Conservation (phyloP, 768 basidiomycete genomes). For the Mycena amicta region DNA sequence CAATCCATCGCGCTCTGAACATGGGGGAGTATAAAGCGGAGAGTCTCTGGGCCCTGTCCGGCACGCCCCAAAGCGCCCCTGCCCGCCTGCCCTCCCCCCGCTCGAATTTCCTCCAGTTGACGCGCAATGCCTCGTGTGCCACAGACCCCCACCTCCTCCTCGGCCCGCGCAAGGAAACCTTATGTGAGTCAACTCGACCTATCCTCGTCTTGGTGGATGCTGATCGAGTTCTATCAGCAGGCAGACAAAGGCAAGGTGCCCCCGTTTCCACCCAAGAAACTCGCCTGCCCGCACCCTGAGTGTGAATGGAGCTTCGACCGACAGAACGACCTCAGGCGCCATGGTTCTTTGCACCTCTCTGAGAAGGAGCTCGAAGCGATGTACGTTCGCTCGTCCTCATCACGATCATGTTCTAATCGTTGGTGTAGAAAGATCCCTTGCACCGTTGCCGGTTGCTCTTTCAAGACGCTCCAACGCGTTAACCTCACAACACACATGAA, state of each 20-base stretch:
- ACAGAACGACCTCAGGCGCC: background rate
- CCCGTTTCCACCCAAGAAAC: background rate
- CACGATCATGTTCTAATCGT: background rate
- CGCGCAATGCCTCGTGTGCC: background rate
- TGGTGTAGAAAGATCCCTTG: background rate
- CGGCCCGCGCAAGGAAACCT: background rate
- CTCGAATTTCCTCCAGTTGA: background rate
- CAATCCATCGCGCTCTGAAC: background rate
- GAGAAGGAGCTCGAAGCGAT: background rate
- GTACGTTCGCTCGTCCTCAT: background rate
- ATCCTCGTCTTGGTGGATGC: background rate
- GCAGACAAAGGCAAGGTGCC: background rate
- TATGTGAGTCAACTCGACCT: background rate
- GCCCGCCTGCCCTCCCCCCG: too few relatives aligned
- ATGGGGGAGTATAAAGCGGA: background rate
- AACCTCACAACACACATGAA: background rate
- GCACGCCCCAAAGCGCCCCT: background rate
- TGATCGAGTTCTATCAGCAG: background rate
- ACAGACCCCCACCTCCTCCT: background rate
- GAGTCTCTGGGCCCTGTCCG: background rate
- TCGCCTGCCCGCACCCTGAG: background rate
- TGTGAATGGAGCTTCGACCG: background rate
- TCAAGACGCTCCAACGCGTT: background rate
- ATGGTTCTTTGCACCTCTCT: background rate
- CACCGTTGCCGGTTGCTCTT: background rate